Base-by-base conservation (phyloP, 371 early-diverging fungal genomes). In the Parasitella parasitica region DNA sequence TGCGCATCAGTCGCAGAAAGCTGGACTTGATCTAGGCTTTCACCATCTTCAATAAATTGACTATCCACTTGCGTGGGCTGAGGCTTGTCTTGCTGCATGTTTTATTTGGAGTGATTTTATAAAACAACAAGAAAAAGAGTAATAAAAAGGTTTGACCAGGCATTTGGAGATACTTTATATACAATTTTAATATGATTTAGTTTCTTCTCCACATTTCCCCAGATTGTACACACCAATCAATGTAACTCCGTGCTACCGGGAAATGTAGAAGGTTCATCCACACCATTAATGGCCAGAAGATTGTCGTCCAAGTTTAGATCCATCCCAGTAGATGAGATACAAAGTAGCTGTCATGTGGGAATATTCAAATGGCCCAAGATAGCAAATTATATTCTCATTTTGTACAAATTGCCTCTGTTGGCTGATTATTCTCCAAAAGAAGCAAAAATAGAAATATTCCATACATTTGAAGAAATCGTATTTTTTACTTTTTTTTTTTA, bases 191-290 rank as follows among this genome's bases (percentile, higher is more conserved):
- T n/a, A 54, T 32, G 53, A 64, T 57, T 27, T 46, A 8, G 15
- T 27, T 13, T 4, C 27, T 65, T 65, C 66, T 60, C 66, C 60
- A 65, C 66, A 65, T 54, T 65, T 59, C 66, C 66, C 66, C 60
- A 49, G 48, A 48, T 15, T 43, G 32, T 64, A 37, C 54, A 54
- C 34, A 27, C 59, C 54, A 59, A 65, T 53, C 6, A 59, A 32
- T 35, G 8, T 15, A 15, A 24, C 8, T 20, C 54, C 46, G 37
- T 43, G 16, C n/a, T 30, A 32, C 20, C 57, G 41, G 57, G 57
- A 57, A 43, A 22, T 13, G 32, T 30, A 43, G 8, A 50, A 50
- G 8, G 30, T 50, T 50, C 30, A 30, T 6, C 51, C 30, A 50
- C 22, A 22, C 46, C 11, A 46, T 12, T 24, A 24, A 46, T 22